Base-by-base conservation (phyloP, 176 grass and related monocot genomes). In the Echinochloa phyllopogon region DNA sequence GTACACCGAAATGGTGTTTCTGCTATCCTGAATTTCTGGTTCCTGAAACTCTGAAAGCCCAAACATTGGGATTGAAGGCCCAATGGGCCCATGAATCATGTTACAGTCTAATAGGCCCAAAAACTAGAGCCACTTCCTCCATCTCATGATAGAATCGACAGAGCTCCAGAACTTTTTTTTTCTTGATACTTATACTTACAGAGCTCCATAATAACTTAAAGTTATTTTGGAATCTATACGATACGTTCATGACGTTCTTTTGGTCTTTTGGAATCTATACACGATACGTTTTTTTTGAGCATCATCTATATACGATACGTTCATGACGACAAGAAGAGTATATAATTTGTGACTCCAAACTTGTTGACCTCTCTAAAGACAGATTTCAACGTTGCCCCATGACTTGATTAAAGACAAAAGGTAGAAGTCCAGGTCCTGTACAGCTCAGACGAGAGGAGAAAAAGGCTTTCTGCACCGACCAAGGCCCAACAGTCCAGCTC, bases 401-500 rank as follows among this genome's bases (percentile, higher is more conserved):
- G 20, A n/a, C 40, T 13, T 23, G 10, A 4, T 43, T 24, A 20
- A 66, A 40, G 10, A 20, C 39, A 44, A 69, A 69, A n/a, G 3
- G 10, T n/a, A 0, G 20, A 42, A 43, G 10, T 44, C 67, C 67
- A 70, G 29, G 29, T 33, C 29, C 29, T 33, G 29, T 33, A 33
- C 29, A 33, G 29, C 29, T 33, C 29, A 33, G 29, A 33, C 29
- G 29, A 33, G 29, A 33, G 2, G 29, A 33, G 29, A 42, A 10
- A n/a, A 4, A 16, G 27, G 29, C 50, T 75, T 80, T 41, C 48
- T n/a, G 61, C 74, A 78, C 73, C 80, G 73, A 52, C 86, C 64
- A 62, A 63, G 37, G 57, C 74, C 65, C 77, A 36, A 48, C 36
- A 62, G 43, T 80, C 79, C 86, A 77, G 69, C 87, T 66, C 87